phyloP scores from a whole-genome alignment of 192 early-diverging fungal species.

The Gonapodya prolifera region DNA sequence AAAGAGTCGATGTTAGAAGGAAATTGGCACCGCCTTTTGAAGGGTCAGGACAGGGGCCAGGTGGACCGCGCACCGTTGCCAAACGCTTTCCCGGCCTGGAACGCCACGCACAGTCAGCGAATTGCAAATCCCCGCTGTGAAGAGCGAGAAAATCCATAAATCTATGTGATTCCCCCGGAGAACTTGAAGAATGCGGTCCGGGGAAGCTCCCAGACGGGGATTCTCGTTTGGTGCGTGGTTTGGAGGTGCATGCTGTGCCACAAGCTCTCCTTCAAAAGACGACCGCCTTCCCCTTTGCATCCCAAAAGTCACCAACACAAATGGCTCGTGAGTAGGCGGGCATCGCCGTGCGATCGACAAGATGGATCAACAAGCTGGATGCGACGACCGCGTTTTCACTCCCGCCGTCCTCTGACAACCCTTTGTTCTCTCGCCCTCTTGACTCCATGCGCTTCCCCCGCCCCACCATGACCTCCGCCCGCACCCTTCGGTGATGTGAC shows the following conservation, averaged over 20 bases:
- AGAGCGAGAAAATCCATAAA: not conserved
- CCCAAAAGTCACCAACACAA: not conserved
- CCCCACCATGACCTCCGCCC: too few relatives aligned
- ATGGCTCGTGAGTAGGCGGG: not conserved
- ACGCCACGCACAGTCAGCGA: slow-evolving; percentile 56
- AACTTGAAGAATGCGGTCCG: not conserved
- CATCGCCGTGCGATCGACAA: too few relatives aligned
- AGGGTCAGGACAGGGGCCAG: not conserved
- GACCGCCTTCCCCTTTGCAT: not conserved
- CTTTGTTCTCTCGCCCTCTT: too few relatives aligned
- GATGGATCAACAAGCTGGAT: too few relatives aligned
- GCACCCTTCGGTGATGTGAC: too few relatives aligned
- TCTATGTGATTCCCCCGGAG: not conserved
- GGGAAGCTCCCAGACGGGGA: not conserved
- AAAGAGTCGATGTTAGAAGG: not conserved
- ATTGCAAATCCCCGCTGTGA: not conserved
- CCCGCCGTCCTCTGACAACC: too few relatives aligned
- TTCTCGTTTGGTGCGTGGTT: not conserved
- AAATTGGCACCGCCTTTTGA: not conserved
- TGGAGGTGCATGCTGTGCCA: not conserved
- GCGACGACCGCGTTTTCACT: too few relatives aligned
- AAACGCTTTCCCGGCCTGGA: not conserved
- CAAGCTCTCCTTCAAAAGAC: not conserved
- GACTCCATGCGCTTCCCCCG: too few relatives aligned
- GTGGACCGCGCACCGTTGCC: not conserved